Percentiles rank a stretch among this genome's conserved stretches.
Conservation (phyloP, 345 rosid species). For the Eucalyptus curtisii region DNA sequence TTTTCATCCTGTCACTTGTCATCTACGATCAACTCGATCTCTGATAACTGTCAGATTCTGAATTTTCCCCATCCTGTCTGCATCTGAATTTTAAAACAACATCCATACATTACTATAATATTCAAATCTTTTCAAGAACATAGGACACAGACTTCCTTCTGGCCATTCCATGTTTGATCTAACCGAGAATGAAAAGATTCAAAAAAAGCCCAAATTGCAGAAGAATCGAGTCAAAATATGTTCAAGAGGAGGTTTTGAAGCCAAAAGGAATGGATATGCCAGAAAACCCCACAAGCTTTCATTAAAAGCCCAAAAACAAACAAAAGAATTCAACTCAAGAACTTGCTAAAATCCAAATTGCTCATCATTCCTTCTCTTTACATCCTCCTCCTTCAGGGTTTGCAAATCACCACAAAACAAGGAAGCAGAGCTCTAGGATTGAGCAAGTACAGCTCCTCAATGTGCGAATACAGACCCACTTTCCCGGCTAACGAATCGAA, state of each 20-base stretch:
- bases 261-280: neutral
- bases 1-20: neutral
- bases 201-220: neutral
- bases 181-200: neutral
- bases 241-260: neutral
- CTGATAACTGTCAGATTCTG: neutral
- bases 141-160: neutral
- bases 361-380: neutral
- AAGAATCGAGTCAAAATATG: neutral
- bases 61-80: neutral
- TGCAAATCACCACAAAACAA: slow-evolving; percentile 45
- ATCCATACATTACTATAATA: neutral
- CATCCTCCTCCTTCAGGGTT: slow-evolving; percentile 23
- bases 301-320: neutral
- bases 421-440: slow-evolving; percentile 84
- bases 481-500: slow-evolving; percentile 96
- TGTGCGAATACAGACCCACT: slow-evolving; percentile 85
- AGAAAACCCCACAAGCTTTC: neutral
- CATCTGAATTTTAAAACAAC: neutral
- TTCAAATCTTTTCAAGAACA: neutral
- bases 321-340: neutral
- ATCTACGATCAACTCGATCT: neutral
- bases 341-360: neutral
- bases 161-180: neutral
- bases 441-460: slow-evolving; percentile 94